A percentile compares a stretch with the other conserved stretches of the same genome.
Evolutionary conservation across 116 monocot genomes (phyloP).

Genomic region (Posidonia oceanica): DNA sequence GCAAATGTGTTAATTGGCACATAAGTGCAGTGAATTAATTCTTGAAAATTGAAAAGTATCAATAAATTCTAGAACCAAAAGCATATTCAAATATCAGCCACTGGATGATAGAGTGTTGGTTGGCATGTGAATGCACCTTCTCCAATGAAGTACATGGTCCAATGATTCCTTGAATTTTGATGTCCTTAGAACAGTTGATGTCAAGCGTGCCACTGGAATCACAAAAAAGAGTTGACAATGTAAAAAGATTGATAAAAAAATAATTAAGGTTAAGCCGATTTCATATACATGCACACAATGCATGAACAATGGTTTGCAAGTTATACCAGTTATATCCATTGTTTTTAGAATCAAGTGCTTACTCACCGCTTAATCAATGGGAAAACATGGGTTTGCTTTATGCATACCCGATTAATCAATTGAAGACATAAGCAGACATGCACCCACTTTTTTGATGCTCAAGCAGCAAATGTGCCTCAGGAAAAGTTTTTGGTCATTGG

Average conservation of each 20-base stretch:
- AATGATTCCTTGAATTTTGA: conserved; percentile 95
- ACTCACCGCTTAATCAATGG: too few species aligned
- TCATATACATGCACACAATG: too few species aligned
- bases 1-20: conserved; percentile 12
- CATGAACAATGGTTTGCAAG: too few species aligned
- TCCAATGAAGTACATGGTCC: conserved; percentile 99
- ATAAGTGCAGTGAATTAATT: neutral
- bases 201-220: conserved; percentile 78
- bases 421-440: too few species aligned
- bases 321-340: too few species aligned
- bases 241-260: neutral
- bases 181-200: conserved; percentile 94
- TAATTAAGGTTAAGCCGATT: too few species aligned
- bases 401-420: too few species aligned
- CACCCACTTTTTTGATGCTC: too few species aligned
- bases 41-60: neutral
- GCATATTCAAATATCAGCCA: neutral
- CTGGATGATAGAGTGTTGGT: neutral
- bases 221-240: conserved; percentile 2
- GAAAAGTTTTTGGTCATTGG: too few species aligned
- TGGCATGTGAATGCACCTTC: conserved; percentile 41
- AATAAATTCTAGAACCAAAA: neutral
- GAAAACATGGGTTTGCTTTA: too few species aligned
- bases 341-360: too few species aligned
- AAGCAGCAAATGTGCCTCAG: too few species aligned